phyloP scores from a whole-genome alignment of 192 early-diverging fungal species.

The Coemansia sp. region DNA sequence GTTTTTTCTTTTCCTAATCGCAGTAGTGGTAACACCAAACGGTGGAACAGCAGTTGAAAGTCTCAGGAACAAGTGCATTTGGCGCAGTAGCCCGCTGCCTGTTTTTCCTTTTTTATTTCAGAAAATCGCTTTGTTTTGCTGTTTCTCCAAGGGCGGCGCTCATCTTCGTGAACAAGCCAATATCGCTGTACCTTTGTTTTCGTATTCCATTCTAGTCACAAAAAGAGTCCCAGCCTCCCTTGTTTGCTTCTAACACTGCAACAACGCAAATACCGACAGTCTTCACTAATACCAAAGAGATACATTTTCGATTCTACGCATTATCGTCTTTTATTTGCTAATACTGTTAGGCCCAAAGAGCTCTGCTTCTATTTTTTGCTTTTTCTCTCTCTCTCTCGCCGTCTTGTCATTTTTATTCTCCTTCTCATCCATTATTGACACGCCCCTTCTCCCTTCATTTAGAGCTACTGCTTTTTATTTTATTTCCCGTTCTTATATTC shows the following conservation, averaged over 20 bases:
- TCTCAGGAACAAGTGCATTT: background rate
- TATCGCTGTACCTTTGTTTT: background rate
- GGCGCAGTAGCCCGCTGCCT: background rate
- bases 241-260: background rate
- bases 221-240: background rate
- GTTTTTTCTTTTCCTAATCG: background rate
- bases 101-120: background rate
- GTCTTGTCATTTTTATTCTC: background rate
- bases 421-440: background rate
- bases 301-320: background rate
- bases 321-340: background rate
- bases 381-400: too few species aligned
- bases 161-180: background rate
- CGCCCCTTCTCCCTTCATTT: background rate
- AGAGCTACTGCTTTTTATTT: background rate
- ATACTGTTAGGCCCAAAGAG: background rate
- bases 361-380: background rate
- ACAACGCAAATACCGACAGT: background rate
- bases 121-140: background rate
- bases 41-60: constrained; percentile 1
- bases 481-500: background rate
- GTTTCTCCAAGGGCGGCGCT: background rate
- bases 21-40: background rate
- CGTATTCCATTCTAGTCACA: background rate
- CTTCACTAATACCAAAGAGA: background rate